Percentiles rank a stretch among this genome's conserved stretches.
These are phyloP conservation scores for Colletotrichum destructivum DNA, from an alignment of 2,329 filamentous ascomycete genomes.

Conservation along the genomic window DNA sequence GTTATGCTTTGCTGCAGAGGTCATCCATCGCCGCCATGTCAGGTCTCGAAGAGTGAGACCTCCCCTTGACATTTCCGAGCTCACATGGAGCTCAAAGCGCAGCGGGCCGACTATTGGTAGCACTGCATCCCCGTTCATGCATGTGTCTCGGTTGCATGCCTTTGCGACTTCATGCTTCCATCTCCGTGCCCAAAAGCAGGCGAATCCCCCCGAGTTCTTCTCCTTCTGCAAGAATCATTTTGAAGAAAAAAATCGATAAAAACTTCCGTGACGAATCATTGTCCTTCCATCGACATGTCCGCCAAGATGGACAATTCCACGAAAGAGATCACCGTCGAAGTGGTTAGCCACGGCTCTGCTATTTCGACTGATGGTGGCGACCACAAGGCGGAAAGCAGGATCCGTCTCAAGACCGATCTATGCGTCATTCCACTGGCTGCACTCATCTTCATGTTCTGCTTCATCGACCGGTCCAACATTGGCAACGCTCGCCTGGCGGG, in stretches of 20 bases:
- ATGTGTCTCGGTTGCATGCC: too few species aligned
- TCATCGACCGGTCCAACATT: slow-evolving; percentile 62
- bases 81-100: too few species aligned
- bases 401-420: slow-evolving; percentile 57
- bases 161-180: too few species aligned
- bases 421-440: slow-evolving; percentile 59
- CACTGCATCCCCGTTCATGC: too few species aligned
- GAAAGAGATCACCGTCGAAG: background rate
- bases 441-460: slow-evolving; percentile 59
- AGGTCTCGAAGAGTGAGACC: too few species aligned
- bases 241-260: background rate
- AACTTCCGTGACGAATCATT: too few species aligned
- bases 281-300: background rate
- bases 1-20: too few species aligned
- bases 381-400: background rate
- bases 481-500: slow-evolving; percentile 63
- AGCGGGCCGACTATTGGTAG: too few species aligned
- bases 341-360: background rate
- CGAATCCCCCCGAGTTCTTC: too few species aligned
- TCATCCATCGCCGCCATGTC: too few species aligned
- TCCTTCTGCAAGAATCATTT: background rate
- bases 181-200: too few species aligned
- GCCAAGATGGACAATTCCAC: background rate
- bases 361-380: background rate
- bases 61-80: too few species aligned